These are phyloP conservation scores for Ceratocystis albifundus DNA, from an alignment of 2,329 filamentous ascomycete genomes.

Conservation along the genomic window DNA sequence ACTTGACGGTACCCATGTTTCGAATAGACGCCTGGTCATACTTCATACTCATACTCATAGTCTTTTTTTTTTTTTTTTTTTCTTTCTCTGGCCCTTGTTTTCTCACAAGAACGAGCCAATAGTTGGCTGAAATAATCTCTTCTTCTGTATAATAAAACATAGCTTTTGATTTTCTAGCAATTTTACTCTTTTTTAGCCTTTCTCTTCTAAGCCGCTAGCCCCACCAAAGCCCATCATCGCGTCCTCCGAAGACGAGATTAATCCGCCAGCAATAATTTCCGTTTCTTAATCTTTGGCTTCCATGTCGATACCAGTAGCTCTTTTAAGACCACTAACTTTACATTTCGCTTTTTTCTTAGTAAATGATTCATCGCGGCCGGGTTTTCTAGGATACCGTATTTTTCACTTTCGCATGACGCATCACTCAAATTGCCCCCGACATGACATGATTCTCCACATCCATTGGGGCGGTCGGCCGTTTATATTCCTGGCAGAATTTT, in stretches of 20 bases:
- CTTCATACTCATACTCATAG: no score
- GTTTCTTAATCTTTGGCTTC: background rate
- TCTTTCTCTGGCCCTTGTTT: no score
- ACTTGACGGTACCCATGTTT: no score
- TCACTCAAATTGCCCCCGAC: background rate
- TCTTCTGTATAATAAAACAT: no score
- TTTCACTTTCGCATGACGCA: background rate
- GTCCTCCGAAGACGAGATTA: background rate
- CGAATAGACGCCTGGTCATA: no score
- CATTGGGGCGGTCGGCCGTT: no score
- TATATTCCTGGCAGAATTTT: no score
- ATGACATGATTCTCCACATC: no score
- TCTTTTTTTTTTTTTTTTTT: no score
- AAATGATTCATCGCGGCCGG: background rate
- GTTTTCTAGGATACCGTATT: background rate
- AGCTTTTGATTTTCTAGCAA: no score
- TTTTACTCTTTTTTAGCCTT: background rate
- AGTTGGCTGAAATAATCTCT: no score
- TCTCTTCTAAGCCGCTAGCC: background rate
- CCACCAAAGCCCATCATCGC: conserved; percentile 1
- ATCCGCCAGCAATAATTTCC: conserved; percentile 2
- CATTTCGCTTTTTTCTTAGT: background rate
- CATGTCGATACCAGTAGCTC: background rate
- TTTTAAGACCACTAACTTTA: background rate
- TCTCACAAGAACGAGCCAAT: no score